Evolutionary conservation across 148 eudicot genomes (phyloP).

Genomic region (Chenopodium album): DNA sequence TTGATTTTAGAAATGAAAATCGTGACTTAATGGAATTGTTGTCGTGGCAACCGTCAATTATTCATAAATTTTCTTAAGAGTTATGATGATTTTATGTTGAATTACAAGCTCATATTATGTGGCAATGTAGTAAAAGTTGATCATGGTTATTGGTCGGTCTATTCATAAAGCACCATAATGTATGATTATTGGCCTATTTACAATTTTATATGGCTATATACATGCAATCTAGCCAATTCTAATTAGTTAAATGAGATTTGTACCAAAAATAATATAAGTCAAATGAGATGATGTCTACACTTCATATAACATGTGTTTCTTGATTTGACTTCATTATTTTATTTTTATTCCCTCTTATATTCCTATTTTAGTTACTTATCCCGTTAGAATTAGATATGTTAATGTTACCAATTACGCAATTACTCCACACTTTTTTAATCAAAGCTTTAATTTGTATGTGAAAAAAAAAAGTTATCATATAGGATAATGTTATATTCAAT

Average conservation of each 20-base stretch:
- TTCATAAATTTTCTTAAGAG: slow-evolving; percentile 2
- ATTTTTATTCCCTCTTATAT: neutral
- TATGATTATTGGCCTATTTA: slow-evolving; percentile 10
- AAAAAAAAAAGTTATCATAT: too few species aligned
- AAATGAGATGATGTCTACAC: neutral
- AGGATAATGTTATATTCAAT: too few species aligned
- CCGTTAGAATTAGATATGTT: too few species aligned
- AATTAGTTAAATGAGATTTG: neutral
- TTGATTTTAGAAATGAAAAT: slow-evolving; percentile 2
- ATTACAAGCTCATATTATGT: neutral
- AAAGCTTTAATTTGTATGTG: too few species aligned
- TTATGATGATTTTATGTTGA: slow-evolving; percentile 18
- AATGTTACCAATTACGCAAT: too few species aligned
- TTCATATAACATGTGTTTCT: neutral
- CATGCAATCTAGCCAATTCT: neutral
- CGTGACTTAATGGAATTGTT: slow-evolving; percentile 19
- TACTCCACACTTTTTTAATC: too few species aligned
- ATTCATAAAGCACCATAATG: neutral
- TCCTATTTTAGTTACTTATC: too few species aligned
- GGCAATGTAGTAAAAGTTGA: slow-evolving; percentile 8
- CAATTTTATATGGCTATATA: neutral
- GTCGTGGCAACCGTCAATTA: slow-evolving; percentile 4
- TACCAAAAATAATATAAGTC: neutral
- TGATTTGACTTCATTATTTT: slow-evolving; percentile 6
- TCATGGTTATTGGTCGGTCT: slow-evolving; percentile 7